Evolutionary conservation across 495 filamentous ascomycete genomes (phyloP), one percentile per base, ranked within the genome.

Genomic region (Paragyromitra xinjiangensis): DNA sequence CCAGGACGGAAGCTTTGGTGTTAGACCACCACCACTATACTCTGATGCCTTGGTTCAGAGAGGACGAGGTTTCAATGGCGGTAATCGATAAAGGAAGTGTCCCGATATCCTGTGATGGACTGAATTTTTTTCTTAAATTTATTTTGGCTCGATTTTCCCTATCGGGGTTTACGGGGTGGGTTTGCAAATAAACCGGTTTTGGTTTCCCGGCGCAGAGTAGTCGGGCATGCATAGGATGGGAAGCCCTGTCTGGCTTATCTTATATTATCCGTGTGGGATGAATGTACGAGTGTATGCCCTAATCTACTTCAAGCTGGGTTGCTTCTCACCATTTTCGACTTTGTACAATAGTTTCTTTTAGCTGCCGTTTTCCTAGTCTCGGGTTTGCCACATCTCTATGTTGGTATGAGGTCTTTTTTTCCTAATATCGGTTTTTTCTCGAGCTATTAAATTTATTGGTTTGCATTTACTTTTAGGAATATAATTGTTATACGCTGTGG

Each of bases 1-100:
- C 64, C 81, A 83, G 62, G 81, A 83, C 29, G 81, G 81, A 24
- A 78, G 78, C 3, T 82, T 79, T 70, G 81, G 81, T 7, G 75
- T 83, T 26, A 75, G 68, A 29, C 78, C 81, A 19, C 81, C 81
- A 14, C 78, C 78, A 42, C 71, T 83, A 56, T 83, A 83, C 55
- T 83, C 81, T 3, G 81, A 83, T 61, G 78, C 81, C 19, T 69
- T 83, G 29, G 70, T 83, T 24, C 77, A 80, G 64, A 81, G 74
- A 56, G 81, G 81, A 7, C 69, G 81, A 66, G 81, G 81, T 1
- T 81, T 82, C 14, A 77, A 77, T 44, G 69, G 58, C 12, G 62
- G 74, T 40, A 62, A n/a, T 8, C 74, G 74, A 64, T 77, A 77
- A 71, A 45, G 39, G 26, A 40, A 56, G 11, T 8, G 24, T 26